Evolutionary conservation across 257 asterid species (phyloP).

Genomic region (Fraxinus anomala): DNA sequence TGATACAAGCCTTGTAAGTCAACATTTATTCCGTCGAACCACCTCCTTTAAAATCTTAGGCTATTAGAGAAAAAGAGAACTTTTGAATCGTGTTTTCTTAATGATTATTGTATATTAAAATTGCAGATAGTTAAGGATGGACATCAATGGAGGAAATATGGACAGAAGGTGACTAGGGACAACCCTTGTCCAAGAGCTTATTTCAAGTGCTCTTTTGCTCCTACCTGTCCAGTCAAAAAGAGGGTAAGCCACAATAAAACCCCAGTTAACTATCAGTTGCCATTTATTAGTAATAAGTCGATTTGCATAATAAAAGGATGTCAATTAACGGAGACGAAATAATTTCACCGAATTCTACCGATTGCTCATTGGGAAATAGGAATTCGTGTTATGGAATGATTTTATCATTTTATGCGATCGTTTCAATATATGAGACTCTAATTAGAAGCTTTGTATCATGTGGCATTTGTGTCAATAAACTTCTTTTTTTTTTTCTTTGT

Average conservation of each 20-base stretch:
- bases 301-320: background rate
- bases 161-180: conserved; percentile 74
- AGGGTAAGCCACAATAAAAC: conserved; percentile 48
- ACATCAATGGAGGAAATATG: conserved; percentile 79
- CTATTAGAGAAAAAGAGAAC: background rate
- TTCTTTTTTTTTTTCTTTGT: no score
- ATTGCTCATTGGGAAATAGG: no score
- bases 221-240: conserved; percentile 89
- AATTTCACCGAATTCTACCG: background rate
- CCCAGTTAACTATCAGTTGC: background rate
- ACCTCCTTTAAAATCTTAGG: background rate
- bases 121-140: conserved; percentile 86
- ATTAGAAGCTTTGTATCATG: no score
- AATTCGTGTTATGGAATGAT: background rate
- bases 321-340: background rate
- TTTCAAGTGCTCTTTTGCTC: conserved; percentile 93
- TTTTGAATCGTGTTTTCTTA: background rate
- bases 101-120: background rate
- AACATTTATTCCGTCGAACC: background rate
- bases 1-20: conserved; percentile 88
- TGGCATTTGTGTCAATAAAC: no score
- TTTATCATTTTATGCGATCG: background rate
- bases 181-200: conserved; percentile 80
- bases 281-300: background rate
- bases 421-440: no score